Conservation (phyloP, 345 rosid genomes). For the Anacardium occidentale region DNA sequence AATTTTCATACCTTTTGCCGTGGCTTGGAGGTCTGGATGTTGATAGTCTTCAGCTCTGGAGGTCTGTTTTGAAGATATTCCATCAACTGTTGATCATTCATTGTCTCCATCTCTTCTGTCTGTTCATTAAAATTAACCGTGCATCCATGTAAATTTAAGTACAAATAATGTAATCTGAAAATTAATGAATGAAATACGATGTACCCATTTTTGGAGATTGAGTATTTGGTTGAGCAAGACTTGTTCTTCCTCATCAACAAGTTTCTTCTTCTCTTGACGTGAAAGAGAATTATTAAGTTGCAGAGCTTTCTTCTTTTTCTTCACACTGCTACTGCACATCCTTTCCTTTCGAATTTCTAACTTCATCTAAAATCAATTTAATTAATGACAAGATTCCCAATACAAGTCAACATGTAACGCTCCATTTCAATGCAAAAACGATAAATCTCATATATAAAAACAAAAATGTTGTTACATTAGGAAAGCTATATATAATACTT, state of each 20-base stretch:
- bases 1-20: conserved; percentile 17
- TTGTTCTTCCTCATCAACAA: conserved; percentile 28
- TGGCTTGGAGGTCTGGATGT: conserved; percentile 25
- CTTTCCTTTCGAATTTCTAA: neutral
- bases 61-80: conserved; percentile 38
- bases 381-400: too few species aligned
- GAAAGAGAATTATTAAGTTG: conserved; percentile 6
- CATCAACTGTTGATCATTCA: conserved; percentile 38
- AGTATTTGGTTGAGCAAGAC: conserved; percentile 22
- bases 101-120: conserved; percentile 25
- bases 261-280: conserved; percentile 21
- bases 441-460: neutral
- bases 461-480: too few species aligned
- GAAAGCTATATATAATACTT: too few species aligned
- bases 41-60: conserved; percentile 23
- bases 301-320: conserved; percentile 7
- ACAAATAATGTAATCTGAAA: neutral
- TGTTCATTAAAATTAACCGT: neutral
- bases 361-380: neutral
- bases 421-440: too few species aligned
- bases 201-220: conserved; percentile 34
- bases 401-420: too few species aligned
- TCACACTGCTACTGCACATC: neutral
- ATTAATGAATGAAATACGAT: neutral
- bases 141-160: too few species aligned